Evolutionary conservation across 495 filamentous ascomycete species (phyloP).

Genomic region (Xylaria cubensis): DNA sequence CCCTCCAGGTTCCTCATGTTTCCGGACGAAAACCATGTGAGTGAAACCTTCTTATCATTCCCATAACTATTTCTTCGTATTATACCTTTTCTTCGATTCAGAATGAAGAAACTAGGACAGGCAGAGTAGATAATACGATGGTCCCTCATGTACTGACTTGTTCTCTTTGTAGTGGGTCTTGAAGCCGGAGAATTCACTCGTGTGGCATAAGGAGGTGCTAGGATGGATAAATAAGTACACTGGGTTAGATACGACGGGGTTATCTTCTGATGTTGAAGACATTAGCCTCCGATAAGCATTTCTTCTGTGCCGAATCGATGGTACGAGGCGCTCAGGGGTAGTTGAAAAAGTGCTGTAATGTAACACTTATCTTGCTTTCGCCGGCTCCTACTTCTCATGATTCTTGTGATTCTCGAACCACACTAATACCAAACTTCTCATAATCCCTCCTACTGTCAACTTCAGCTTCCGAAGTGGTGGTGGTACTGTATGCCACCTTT

Average conservation of each 20-base stretch:
- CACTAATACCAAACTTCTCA: neutral
- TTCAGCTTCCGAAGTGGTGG: neutral
- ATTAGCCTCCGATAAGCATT: conserved; percentile 23
- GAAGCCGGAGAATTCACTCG: conserved; percentile 86
- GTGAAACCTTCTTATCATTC: conserved; percentile 22
- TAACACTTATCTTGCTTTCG: neutral
- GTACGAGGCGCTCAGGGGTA: neutral
- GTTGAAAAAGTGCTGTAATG: neutral
- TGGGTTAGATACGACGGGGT: conserved; percentile 53
- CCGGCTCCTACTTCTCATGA: neutral
- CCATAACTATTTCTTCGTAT: neutral
- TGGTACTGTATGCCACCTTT: neutral
- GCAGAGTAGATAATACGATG: neutral
- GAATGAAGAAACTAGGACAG: neutral
- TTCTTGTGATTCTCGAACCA: neutral
- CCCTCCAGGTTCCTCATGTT: conserved; percentile 81
- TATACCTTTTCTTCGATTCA: neutral
- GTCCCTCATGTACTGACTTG: conserved; percentile 26
- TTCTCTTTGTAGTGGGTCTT: conserved; percentile 76
- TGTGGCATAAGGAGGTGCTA: conserved; percentile 90
- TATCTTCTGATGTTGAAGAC: conserved; percentile 28
- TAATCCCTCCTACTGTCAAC: neutral
- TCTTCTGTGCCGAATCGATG: neutral
- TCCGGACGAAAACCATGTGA: conserved; percentile 76
- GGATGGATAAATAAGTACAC: conserved; percentile 88